Conservation (phyloP, 306 rosid species). For the Gastrolobium bilobum region DNA sequence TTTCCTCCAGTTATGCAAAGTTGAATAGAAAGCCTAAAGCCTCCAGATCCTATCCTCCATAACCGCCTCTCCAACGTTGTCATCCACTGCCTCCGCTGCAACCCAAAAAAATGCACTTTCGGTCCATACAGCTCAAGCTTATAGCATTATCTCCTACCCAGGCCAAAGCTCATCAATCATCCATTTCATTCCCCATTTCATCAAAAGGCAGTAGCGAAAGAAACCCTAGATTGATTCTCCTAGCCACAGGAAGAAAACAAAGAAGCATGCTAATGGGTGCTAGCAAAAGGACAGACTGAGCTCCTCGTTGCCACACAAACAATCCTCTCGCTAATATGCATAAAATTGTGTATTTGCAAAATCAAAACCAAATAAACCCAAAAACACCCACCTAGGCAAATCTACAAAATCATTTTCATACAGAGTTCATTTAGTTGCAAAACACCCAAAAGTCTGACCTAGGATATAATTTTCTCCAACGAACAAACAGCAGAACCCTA, state of each 20-base stretch:
- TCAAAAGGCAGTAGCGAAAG: slow-evolving; percentile 20
- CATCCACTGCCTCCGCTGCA: neutral
- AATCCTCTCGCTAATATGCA: neutral
- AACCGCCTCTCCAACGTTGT: neutral
- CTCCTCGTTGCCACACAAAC: neutral
- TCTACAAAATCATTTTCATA: neutral
- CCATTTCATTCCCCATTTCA: slow-evolving; percentile 18
- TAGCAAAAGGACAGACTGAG: neutral
- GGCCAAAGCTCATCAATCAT: neutral
- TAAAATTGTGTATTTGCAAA: neutral
- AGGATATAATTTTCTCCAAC: neutral
- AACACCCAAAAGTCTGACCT: slow-evolving; percentile 4
- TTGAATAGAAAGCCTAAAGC: slow-evolving; percentile 1
- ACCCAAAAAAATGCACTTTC: neutral
- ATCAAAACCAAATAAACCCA: slow-evolving; percentile 26
- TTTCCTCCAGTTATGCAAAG: neutral
- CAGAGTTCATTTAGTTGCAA: neutral
- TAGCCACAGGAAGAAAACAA: slow-evolving; percentile 1
- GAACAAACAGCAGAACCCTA: neutral
- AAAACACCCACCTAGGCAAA: slow-evolving; percentile 3
- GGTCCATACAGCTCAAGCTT: neutral
- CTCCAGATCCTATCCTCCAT: slow-evolving; percentile 12
- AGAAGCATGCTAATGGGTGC: neutral
- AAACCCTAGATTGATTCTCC: slow-evolving; percentile 23
- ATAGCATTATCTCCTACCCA: neutral